Percentiles rank a stretch among this genome's conserved stretches.
phyloP scores from a whole-genome alignment of 2,329 filamentous ascomycete species.

The Verticillium albo-atrum region DNA sequence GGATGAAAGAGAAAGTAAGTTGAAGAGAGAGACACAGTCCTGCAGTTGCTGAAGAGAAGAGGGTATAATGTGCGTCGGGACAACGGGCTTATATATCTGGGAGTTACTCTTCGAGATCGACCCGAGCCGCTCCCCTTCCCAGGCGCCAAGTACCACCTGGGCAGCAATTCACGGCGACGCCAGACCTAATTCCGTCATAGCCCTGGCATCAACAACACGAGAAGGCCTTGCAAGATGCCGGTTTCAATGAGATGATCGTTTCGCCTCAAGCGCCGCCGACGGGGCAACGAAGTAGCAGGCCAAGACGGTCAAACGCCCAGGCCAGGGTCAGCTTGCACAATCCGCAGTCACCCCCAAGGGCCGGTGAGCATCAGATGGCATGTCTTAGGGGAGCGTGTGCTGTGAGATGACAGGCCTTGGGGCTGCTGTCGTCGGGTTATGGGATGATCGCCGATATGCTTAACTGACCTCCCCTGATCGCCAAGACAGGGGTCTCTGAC shows the following conservation, averaged over 20 bases:
- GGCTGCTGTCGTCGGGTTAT: background rate
- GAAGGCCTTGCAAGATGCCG: background rate
- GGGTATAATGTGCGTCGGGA: background rate
- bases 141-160: background rate
- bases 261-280: background rate
- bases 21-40: slow-evolving; percentile 6
- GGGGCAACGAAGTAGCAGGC: background rate
- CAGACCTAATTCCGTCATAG: background rate
- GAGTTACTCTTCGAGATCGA: background rate
- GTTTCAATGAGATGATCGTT: background rate
- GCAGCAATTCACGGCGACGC: background rate
- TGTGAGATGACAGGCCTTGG: background rate
- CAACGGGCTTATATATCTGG: background rate
- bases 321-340: background rate
- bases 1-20: slow-evolving; percentile 5
- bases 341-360: background rate
- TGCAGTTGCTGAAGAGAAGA: slow-evolving; percentile 7
- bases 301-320: background rate
- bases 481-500: background rate
- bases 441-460: background rate
- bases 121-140: background rate
- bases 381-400: background rate
- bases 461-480: background rate
- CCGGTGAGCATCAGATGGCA: background rate
- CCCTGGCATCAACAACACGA: background rate